A percentile compares a stretch with the other conserved stretches of the same genome.
Evolutionary conservation across 495 filamentous ascomycete genomes (phyloP).

Genomic region (Tetracladium marchalianum): DNA sequence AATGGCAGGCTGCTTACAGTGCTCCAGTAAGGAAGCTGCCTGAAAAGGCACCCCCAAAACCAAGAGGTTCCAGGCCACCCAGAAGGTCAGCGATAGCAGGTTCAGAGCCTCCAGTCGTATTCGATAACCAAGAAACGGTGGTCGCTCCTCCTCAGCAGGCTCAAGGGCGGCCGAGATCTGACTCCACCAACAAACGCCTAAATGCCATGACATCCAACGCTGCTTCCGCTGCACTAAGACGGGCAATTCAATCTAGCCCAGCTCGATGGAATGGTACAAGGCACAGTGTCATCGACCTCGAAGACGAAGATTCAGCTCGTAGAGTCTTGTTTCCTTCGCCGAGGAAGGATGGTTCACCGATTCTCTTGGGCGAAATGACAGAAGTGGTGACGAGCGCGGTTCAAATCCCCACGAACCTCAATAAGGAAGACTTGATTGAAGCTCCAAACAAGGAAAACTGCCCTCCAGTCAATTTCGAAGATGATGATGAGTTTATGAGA

Average conservation of each 20-base stretch:
- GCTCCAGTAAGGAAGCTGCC: conserved; percentile 24
- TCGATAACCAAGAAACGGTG: conserved; percentile 6
- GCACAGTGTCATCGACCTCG: conserved; percentile 55
- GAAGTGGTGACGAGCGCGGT: conserved; percentile 47
- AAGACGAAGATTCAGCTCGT: conserved; percentile 46
- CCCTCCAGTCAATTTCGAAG: conserved; percentile 13
- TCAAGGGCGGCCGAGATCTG: conserved; percentile 24
- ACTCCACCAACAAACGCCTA: conserved; percentile 23
- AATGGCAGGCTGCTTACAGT: conserved; percentile 51
- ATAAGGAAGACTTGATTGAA: conserved; percentile 22
- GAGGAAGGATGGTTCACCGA: conserved; percentile 48
- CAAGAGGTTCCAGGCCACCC: conserved; percentile 30
- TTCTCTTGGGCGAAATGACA: conserved; percentile 47
- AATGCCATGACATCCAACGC: conserved; percentile 31
- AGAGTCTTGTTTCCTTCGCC: conserved; percentile 73
- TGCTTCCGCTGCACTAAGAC: conserved; percentile 46
- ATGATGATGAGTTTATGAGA: conserved; percentile 40
- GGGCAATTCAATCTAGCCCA: conserved; percentile 65
- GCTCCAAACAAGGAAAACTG: conserved; percentile 31
- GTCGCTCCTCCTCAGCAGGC: conserved; percentile 10
- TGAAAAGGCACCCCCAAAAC: conserved; percentile 26
- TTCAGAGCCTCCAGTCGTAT: conserved; percentile 16
- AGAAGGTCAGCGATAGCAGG: conserved; percentile 33
- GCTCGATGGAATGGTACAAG: conserved; percentile 53
- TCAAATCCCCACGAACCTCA: conserved; percentile 28